Evolutionary conservation across 495 filamentous ascomycete species (phyloP), one percentile per base, ranked within the genome.

Genomic region (Aspergillus incahuasiensis): DNA sequence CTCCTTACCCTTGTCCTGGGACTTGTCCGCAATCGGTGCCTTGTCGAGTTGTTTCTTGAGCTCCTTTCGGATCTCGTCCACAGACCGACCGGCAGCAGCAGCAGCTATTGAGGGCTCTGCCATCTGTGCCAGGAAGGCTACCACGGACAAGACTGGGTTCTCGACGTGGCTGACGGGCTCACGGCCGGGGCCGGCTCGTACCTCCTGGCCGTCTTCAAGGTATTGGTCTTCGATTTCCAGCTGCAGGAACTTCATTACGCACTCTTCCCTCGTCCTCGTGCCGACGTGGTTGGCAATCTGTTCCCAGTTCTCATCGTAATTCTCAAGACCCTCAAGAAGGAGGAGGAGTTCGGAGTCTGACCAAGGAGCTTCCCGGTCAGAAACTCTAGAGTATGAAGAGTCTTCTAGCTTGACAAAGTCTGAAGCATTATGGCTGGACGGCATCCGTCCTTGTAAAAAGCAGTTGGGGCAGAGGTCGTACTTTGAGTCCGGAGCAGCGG

Each of bases 281-380:
- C 88, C 88, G 24, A 98, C 94, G 62, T 96, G 87, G 55, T 90
- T 90, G 0, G 94, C 83, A 54, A 98, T 91, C 60, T 87, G 82
- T 50, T 89, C 87, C 94, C 94, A 98, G 71, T 97, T 87, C 28
- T 98, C 95, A 59, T 97, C 91, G 60, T 87, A 92, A 59, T 86
- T 79, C 76, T 98, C 94, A 51, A 98, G 69, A 11, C 83, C 94
- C 69, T 98, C 94, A 3, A 98, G 79, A 12, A 98, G 78, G 28
- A 89, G 76, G 11, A 97, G 80, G 7, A 87, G 81, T 67, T 98
- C 94, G 13, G 86, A 83, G 62, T 97, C 92, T 34, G 87, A 87
- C 94, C 94, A 98, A 6, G 87, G 85, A 4, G 89, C 82, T 58
- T 95, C 88, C 19, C 87, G 82, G 55, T 95, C 91, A 5, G 86